Evolutionary conservation across 2,329 filamentous ascomycete species (phyloP), one percentile per base, ranked within the genome.

Genomic region (Alternaria ethzedia): DNA sequence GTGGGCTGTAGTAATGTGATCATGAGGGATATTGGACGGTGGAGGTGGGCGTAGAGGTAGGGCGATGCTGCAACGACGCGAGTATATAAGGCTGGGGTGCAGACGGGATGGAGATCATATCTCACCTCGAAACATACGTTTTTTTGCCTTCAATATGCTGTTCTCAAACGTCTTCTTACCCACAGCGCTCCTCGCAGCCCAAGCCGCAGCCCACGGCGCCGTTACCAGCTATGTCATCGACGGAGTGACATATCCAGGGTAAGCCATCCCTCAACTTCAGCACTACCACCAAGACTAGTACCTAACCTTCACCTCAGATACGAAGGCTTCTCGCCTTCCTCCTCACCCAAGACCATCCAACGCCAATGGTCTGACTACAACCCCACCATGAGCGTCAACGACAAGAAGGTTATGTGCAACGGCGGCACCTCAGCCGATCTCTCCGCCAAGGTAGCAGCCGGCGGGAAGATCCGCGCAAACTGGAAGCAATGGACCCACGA

Each of bases 401-500:
- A 84, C 73, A 70, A 77, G 56, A 84, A 83, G 72, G 83, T 88
- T 72, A 85, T 84, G 64, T 88, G 86, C 80, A 88, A 87, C 73
- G 85, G 85, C 56, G 86, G 76, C 28, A 78, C 74, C 2, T 73
- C 68, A 1, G 76, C 77, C 6, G 75, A 72, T 21, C 78, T 86
- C 9, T 79, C 74, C 17, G 86, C 86, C 6, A 78, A 80, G 32
- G 80, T 86, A 62, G 75, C 79, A 5, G 84, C 86, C 2, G 86
- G 86, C 43, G 72, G 79, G 41, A 83, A 82, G 60, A 79, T 88
- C 60, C 84, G 83, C 6, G 86, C 86, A 11, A 78, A 83, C 70
- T 88, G 86, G 85, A 72, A 78, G 47, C 86, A 88, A 73, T 88
- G 86, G 86, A 88, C 86, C 0, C 86, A 88, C 72, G 77, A 82